Percentiles rank a stretch among this genome's conserved stretches.
These are phyloP conservation scores for Lyophyllum decastes DNA, from an alignment of 768 basidiomycete genomes.

Conservation along the genomic window DNA sequence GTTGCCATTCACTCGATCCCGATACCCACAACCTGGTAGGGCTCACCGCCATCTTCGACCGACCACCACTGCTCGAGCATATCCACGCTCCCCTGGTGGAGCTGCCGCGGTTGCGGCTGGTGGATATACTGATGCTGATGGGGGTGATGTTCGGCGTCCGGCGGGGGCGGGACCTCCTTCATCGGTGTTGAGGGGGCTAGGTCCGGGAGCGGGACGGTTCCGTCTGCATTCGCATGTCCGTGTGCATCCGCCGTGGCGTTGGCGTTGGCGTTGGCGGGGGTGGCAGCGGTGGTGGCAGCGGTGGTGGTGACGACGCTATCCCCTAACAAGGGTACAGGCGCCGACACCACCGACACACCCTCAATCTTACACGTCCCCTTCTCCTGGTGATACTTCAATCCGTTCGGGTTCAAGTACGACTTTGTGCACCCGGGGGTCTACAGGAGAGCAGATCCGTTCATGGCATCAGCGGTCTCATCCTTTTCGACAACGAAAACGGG, in stretches of 20 bases:
- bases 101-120: conserved; percentile 3
- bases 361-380: conserved; percentile 63
- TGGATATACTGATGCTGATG: neutral
- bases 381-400: conserved; percentile 67
- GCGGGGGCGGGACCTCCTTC: no score
- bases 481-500: no score
- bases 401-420: conserved; percentile 67
- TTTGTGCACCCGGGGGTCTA: conserved; percentile 55
- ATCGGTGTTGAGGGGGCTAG: no score
- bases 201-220: neutral
- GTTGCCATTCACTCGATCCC: neutral
- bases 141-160: no score
- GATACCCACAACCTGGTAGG: neutral
- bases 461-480: no score
- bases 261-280: no score
- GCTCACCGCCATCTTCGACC: no score
- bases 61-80: neutral
- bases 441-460: no score
- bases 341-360: neutral
- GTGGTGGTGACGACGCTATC: no score
- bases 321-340: neutral
- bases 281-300: neutral
- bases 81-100: neutral
- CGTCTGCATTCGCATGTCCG: no score
- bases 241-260: no score